A percentile compares a stretch with the other conserved stretches of the same genome.
Conservation (phyloP, 345 rosid species). For the Lepidium didymum region DNA sequence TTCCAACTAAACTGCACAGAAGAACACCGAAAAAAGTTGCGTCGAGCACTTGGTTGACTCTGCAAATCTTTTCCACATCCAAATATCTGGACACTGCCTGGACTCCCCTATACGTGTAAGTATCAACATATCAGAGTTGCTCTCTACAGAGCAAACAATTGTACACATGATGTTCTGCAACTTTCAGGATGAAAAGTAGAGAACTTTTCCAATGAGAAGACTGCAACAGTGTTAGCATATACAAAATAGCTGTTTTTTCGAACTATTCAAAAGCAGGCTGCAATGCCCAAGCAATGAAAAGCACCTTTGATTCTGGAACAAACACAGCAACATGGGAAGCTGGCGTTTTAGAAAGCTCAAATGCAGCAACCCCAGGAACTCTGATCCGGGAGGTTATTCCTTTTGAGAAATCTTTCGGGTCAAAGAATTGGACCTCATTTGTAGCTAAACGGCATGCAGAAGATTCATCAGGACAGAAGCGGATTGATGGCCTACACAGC, state of each 20-base stretch:
- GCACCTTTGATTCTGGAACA: conserved; percentile 93
- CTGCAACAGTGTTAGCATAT: neutral
- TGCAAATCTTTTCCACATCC: conserved; percentile 50
- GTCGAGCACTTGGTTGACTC: conserved; percentile 71
- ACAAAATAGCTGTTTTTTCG: neutral
- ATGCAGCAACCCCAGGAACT: conserved; percentile 65
- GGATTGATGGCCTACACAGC: conserved; percentile 66
- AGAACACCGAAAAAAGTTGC: conserved; percentile 83
- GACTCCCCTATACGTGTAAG: conserved; percentile 57
- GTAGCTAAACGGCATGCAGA: conserved; percentile 80
- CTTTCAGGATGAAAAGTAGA: neutral
- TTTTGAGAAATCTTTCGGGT: conserved; percentile 71
- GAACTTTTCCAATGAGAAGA: neutral
- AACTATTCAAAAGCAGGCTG: neutral
- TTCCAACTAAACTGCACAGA: conserved; percentile 86
- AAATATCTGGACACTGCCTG: conserved; percentile 93
- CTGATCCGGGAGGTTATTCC: conserved; percentile 61
- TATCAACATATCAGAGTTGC: conserved; percentile 8
- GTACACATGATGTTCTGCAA: neutral
- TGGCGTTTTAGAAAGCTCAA: conserved; percentile 76
- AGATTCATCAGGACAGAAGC: conserved; percentile 73
- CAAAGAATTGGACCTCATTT: conserved; percentile 86
- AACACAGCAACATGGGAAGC: conserved; percentile 82
- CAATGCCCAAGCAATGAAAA: conserved; percentile 4
- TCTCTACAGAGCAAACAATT: neutral